Conservation (phyloP, 345 rosid genomes). For the Euclidium syriacum region DNA sequence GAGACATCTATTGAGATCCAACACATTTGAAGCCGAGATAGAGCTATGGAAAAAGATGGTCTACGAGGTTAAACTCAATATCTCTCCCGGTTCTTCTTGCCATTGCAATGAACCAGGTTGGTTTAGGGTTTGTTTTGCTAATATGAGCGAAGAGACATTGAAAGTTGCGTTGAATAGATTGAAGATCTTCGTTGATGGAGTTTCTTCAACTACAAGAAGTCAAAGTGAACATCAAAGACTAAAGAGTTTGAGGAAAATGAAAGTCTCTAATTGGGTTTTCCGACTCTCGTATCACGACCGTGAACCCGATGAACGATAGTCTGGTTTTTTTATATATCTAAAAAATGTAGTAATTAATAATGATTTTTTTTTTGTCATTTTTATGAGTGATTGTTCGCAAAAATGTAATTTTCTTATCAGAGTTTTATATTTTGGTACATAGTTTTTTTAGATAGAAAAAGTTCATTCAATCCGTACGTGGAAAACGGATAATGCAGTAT, state of each 20-base stretch:
- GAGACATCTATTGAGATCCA: slow-evolving; percentile 52
- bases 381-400: slow-evolving; percentile 18
- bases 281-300: slow-evolving; percentile 61
- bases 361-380: neutral
- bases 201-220: slow-evolving; percentile 19
- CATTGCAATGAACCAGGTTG: slow-evolving; percentile 82
- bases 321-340: neutral
- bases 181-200: slow-evolving; percentile 42
- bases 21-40: slow-evolving; percentile 71
- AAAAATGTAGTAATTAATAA: neutral
- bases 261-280: slow-evolving; percentile 61
- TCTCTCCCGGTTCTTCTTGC: slow-evolving; percentile 73
- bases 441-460: neutral
- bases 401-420: slow-evolving; percentile 2
- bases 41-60: slow-evolving; percentile 76
- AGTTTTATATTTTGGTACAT: slow-evolving; percentile 7
- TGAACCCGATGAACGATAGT: slow-evolving; percentile 49
- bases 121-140: slow-evolving; percentile 71
- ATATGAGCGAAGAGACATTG: slow-evolving; percentile 62
- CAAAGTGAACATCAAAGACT: slow-evolving; percentile 42
- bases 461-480: slow-evolving; percentile 13
- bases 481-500: slow-evolving; percentile 18
- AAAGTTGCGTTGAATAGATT: slow-evolving; percentile 49
- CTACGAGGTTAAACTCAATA: slow-evolving; percentile 52
- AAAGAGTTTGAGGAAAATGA: slow-evolving; percentile 40